Percentiles rank a stretch among this genome's conserved stretches.
These are phyloP conservation scores for Warburgia ugandensis DNA, from an alignment of 164 flowering plant species.

Conservation along the genomic window DNA sequence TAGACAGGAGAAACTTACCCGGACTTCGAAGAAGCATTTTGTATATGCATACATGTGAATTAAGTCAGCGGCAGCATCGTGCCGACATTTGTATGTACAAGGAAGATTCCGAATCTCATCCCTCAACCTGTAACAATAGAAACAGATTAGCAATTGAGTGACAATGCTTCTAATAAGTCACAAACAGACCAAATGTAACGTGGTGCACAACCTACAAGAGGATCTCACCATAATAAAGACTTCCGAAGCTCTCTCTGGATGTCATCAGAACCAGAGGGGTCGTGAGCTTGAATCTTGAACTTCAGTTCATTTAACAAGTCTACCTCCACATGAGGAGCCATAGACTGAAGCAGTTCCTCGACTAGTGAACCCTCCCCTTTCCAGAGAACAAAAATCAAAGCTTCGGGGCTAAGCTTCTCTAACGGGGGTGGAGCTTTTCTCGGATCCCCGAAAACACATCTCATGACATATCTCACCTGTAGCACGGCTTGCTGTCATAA, in stretches of 20 bases:
- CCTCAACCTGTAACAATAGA: conserved; percentile 98
- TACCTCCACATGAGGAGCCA: conserved; percentile 78
- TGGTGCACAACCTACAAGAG: too few species aligned
- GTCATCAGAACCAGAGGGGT: conserved; percentile 71
- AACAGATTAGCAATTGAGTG: too few species aligned
- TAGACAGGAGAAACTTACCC: conserved; percentile 53
- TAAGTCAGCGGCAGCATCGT: conserved; percentile 99
- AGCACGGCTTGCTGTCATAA: conserved; percentile 5
- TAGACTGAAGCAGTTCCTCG: conserved; percentile 74
- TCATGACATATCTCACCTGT: conserved; percentile 94
- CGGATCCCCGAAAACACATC: conserved; percentile 80
- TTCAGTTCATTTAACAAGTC: conserved; percentile 46
- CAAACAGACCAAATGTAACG: too few species aligned
- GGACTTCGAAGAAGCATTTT: conserved; percentile 63
- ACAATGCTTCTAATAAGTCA: too few species aligned
- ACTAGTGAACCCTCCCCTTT: conserved; percentile 90
- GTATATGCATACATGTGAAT: conserved; percentile 93
- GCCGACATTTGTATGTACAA: conserved; percentile 76
- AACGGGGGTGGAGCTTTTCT: conserved; percentile 92
- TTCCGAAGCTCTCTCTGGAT: conserved; percentile 50
- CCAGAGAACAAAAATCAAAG: conserved; percentile 64
- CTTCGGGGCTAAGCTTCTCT: conserved; percentile 70
- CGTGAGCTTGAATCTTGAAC: conserved; percentile 60
- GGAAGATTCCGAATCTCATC: conserved; percentile 89
- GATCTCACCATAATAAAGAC: conserved; percentile 86